A percentile compares a stretch with the other conserved stretches of the same genome.
Evolutionary conservation across 257 asterid species (phyloP).

Genomic region (Scutellaria galericulata): DNA sequence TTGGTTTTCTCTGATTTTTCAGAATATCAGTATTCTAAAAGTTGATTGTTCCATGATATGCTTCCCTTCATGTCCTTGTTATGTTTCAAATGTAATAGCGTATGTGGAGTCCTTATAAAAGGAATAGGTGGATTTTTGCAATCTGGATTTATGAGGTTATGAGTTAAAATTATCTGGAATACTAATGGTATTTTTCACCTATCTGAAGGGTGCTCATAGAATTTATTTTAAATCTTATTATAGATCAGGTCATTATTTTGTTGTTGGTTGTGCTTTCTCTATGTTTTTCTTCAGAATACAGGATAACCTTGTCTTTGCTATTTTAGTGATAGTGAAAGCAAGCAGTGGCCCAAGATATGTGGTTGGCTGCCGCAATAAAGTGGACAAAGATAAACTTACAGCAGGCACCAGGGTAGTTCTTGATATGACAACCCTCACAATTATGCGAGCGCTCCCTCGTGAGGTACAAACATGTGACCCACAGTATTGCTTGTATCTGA

Average conservation of each 20-base stretch:
- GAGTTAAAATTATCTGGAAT: not conserved
- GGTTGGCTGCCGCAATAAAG: constrained; percentile 96
- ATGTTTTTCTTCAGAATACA: not conserved
- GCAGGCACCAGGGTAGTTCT: constrained; percentile 96
- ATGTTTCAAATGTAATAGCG: constrained; percentile 8
- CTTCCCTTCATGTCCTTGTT: constrained; percentile 1
- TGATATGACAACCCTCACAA: constrained; percentile 96
- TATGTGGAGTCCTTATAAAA: not conserved
- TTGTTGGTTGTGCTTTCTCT: constrained; percentile 13
- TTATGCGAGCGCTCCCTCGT: constrained; percentile 98
- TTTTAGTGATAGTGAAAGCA: constrained; percentile 90
- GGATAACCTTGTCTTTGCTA: constrained; percentile 22
- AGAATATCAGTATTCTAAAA: not conserved
- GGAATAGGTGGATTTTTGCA: not conserved
- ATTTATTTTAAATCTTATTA: not conserved
- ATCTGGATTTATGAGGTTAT: not conserved
- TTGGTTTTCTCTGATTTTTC: constrained; percentile 5
- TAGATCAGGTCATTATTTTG: not conserved
- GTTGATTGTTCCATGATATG: constrained; percentile 10
- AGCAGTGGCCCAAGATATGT: constrained; percentile 98
- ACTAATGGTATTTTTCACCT: not conserved
- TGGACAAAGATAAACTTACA: constrained; percentile 92
- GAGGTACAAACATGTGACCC: constrained; percentile 58
- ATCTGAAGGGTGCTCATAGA: not conserved
- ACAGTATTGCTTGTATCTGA: not conserved